phyloP scores from a whole-genome alignment of 78 protist species.

The Dictyostelium brefeldianum region DNA sequence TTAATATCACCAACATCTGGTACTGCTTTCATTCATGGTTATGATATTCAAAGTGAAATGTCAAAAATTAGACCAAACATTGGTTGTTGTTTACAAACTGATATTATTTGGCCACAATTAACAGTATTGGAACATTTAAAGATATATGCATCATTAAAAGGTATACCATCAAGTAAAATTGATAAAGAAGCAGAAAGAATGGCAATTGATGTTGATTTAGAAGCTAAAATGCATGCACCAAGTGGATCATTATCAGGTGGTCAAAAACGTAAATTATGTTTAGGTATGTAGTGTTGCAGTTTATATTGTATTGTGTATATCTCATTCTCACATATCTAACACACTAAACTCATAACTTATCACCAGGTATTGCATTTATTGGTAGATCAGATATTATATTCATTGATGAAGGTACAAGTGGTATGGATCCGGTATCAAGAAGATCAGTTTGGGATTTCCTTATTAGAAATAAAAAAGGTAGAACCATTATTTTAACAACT shows the following conservation, averaged over 20 bases:
- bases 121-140: slow-evolving; percentile 75
- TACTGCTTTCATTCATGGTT: slow-evolving; percentile 46
- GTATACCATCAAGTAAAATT: background rate
- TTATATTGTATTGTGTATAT: too few relatives aligned
- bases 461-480: slow-evolving; percentile 44
- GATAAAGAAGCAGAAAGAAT: slow-evolving; percentile 16
- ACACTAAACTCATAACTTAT: too few relatives aligned
- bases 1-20: slow-evolving; percentile 65
- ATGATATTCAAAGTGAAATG: slow-evolving; percentile 47
- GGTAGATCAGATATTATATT: slow-evolving; percentile 81
- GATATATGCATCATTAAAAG: slow-evolving; percentile 66
- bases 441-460: slow-evolving; percentile 88
- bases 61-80: slow-evolving; percentile 19
- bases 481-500: slow-evolving; percentile 91
- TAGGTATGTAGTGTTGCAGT: too few relatives aligned
- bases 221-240: slow-evolving; percentile 11
- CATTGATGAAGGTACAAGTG: slow-evolving; percentile 48
- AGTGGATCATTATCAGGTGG: slow-evolving; percentile 84
- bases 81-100: slow-evolving; percentile 75
- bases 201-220: slow-evolving; percentile 39
- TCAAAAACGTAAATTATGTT: slow-evolving; percentile 87
- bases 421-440: slow-evolving; percentile 63
- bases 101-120: slow-evolving; percentile 64
- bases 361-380: slow-evolving; percentile 86
- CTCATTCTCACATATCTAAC: too few relatives aligned